These are phyloP conservation scores for Erythrophleum ivorense DNA, from an alignment of 331 rosid species.

Conservation along the genomic window DNA sequence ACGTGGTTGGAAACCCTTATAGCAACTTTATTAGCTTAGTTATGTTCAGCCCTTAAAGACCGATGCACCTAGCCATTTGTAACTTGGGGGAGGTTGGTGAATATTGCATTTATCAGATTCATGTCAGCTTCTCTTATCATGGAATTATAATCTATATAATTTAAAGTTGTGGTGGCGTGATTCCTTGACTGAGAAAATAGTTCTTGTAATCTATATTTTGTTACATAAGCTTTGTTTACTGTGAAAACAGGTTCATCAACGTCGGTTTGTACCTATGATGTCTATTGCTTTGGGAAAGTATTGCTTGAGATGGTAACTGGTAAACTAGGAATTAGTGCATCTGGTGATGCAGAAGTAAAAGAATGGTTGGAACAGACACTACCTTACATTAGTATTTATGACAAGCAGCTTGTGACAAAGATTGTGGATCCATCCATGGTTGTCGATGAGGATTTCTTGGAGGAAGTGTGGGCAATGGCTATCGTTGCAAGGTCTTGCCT, in stretches of 20 bases:
- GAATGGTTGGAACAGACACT: constrained; percentile 69
- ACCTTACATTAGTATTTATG: constrained; percentile 73
- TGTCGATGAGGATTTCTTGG: constrained; percentile 88
- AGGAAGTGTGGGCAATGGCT: constrained; percentile 99
- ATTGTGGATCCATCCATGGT: constrained; percentile 83
- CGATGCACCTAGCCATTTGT: too few relatives aligned
- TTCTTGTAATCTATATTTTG: constrained; percentile 14
- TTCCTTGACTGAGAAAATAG: neutral
- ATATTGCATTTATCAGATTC: neutral
- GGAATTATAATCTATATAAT: neutral
- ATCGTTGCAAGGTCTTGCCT: constrained; percentile 93
- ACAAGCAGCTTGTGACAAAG: constrained; percentile 81
- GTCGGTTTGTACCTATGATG: constrained; percentile 79
- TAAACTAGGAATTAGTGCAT: constrained; percentile 77
- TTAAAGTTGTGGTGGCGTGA: too few relatives aligned
- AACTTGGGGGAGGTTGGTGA: neutral
- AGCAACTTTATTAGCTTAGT: neutral
- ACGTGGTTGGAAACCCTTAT: neutral
- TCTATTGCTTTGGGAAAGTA: constrained; percentile 94
- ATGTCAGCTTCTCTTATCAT: neutral
- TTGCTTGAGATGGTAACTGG: constrained; percentile 93
- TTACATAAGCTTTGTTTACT: constrained; percentile 34
- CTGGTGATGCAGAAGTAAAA: constrained; percentile 57
- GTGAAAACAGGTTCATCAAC: constrained; percentile 69
- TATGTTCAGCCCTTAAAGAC: neutral